Percentiles rank a stretch among this genome's conserved stretches.
These are phyloP conservation scores for Neoascochyta sp. DNA, from an alignment of 2,329 filamentous ascomycete species.

Conservation along the genomic window DNA sequence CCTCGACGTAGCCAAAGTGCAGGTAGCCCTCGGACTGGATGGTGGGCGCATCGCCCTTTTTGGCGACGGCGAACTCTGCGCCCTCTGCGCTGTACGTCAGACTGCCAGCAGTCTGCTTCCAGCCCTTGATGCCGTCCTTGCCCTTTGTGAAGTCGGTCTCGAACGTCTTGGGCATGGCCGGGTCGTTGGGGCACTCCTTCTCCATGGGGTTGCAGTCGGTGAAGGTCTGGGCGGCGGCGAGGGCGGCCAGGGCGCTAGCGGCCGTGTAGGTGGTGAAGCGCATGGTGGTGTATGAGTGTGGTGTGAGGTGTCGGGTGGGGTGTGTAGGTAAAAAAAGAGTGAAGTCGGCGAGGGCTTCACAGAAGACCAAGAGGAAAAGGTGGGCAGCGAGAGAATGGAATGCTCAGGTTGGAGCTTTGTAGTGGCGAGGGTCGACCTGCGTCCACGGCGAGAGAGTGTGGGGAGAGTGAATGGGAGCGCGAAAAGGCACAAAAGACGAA, in stretches of 20 bases:
- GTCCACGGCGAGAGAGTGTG: constrained; percentile 19
- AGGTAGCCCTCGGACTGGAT: constrained; percentile 78
- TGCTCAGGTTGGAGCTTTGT: constrained; percentile 22
- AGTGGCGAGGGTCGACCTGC: constrained; percentile 26
- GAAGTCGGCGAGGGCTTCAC: too few species aligned
- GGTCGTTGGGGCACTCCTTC: constrained; percentile 45
- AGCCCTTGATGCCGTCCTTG: constrained; percentile 35
- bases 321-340: constrained; percentile 16
- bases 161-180: constrained; percentile 41
- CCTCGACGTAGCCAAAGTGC: constrained; percentile 77
- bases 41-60: constrained; percentile 55
- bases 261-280: constrained; percentile 26
- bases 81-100: constrained; percentile 46
- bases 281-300: constrained; percentile 19
- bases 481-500: constrained; percentile 22
- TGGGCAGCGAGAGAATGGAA: constrained; percentile 27
- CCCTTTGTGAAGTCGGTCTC: constrained; percentile 46
- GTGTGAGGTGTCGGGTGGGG: too few species aligned
- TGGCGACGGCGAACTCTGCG: constrained; percentile 50
- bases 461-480: constrained; percentile 22
- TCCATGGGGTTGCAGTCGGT: constrained; percentile 45
- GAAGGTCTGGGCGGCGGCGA: constrained; percentile 44
- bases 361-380: constrained; percentile 26
- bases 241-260: constrained; percentile 30
- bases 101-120: constrained; percentile 39